phyloP scores from a whole-genome alignment of 106 monocot species.

The Amphibolis antarctica region DNA sequence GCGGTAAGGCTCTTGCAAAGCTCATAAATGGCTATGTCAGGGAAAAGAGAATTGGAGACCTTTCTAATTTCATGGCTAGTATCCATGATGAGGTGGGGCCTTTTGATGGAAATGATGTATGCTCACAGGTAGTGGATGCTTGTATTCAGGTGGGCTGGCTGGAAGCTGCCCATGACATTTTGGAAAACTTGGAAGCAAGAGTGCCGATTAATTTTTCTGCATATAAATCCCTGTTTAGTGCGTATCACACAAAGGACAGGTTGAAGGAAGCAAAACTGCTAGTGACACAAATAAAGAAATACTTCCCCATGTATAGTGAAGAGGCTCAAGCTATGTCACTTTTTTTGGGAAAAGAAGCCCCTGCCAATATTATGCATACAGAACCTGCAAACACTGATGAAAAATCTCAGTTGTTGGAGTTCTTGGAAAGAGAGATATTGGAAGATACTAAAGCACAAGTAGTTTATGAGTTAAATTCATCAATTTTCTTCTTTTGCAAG shows the following conservation, averaged over 20 bases:
- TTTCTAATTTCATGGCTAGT: constrained; percentile 44
- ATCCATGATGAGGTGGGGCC: constrained; percentile 20
- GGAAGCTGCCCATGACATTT: constrained; percentile 75
- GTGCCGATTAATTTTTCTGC: constrained; percentile 13
- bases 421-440: constrained; percentile 29
- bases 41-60: constrained; percentile 28
- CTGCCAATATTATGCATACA: not conserved
- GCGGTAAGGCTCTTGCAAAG: constrained; percentile 52
- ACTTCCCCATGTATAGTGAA: constrained; percentile 7
- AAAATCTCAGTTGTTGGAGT: constrained; percentile 25
- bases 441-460: constrained; percentile 22
- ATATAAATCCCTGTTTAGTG: constrained; percentile 43
- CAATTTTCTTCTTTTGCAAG: constrained; percentile 79
- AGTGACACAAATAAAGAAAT: constrained; percentile 46
- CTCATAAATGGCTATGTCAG: constrained; percentile 55
- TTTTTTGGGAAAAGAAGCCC: constrained; percentile 3
- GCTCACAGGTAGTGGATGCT: constrained; percentile 39
- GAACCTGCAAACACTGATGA: constrained; percentile 3
- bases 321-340: constrained; percentile 4
- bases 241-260: constrained; percentile 33
- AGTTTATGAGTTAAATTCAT: constrained; percentile 60
- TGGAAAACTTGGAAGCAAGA: constrained; percentile 59
- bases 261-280: constrained; percentile 36
- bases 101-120: constrained; percentile 16
- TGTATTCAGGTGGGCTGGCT: constrained; percentile 71